Evolutionary conservation across 1,284 basidiomycete species (phyloP), one percentile per base, ranked within the genome.

Genomic region (Sparassis latifolia): DNA sequence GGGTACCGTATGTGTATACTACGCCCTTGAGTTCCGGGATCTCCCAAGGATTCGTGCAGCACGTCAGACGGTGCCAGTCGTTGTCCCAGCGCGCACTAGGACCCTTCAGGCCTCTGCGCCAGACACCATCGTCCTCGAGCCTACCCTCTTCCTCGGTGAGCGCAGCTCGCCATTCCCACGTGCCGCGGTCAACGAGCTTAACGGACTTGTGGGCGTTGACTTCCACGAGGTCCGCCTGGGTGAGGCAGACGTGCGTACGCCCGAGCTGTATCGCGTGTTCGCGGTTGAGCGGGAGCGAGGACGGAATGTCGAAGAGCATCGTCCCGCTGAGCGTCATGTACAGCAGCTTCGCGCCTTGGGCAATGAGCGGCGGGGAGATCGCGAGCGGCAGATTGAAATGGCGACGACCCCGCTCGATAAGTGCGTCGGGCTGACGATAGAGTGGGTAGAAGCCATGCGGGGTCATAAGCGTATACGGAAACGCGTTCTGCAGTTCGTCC

Each of bases 281-380:
- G 10, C 80, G 75, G 10, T 72, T 74, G 30, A 63, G 59, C 0
- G 79, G 78, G 7, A 84, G 66, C 9, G 72, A 66, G 0, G 67
- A 62, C 1, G 78, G 77, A 10, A 79, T 58, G 28, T 57, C 62
- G 51, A 84, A 71, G 0, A 73, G 71, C 7, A 68, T 58, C 1
- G 76, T 58, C 56, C 87, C 82, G 10, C 78, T 70, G 20, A 80
- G 74, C 2, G 80, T 69, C 48, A 85, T 77, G 63, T 78, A 87
- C 42, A 86, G 64, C 7, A 86, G 71, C 47, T 79, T 81, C 1
- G 86, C 84, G 0, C 82, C 77, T 30, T 74, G 62, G 12, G 79
- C 69, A 29, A 78, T 72, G 3, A 78, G 74, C 0, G 84, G 83
- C 0, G 71, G 59, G 48, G 68, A 57, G 35, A 84, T 63, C 3